A percentile compares a stretch with the other conserved stretches of the same genome.
Conservation (phyloP, 2,329 filamentous ascomycete genomes). For the Aspergillus brunneoviolaceus region DNA sequence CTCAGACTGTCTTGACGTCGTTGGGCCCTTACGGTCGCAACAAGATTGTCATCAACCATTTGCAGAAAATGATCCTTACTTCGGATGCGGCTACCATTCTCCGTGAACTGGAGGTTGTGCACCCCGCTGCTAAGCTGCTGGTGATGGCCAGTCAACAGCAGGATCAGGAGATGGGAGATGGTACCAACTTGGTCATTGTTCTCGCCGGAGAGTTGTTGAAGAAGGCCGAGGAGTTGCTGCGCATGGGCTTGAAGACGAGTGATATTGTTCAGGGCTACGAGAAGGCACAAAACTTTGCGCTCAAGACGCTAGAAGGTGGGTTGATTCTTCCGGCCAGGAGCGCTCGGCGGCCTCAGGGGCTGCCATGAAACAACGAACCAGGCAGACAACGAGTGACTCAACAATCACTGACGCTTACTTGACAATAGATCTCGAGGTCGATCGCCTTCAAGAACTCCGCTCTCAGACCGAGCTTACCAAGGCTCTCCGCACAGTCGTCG, state of each 20-base stretch:
- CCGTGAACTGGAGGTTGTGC: slow-evolving; percentile 94
- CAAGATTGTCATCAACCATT: slow-evolving; percentile 99
- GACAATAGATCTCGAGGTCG: slow-evolving; percentile 71
- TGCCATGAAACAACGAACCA: neutral
- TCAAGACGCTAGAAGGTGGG: slow-evolving; percentile 74
- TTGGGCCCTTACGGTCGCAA: slow-evolving; percentile 96
- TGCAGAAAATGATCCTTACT: slow-evolving; percentile 99
- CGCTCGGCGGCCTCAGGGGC: slow-evolving; percentile 8
- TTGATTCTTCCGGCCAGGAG: slow-evolving; percentile 5
- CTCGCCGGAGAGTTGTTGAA: slow-evolving; percentile 91
- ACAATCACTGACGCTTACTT: neutral
- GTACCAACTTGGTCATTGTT: slow-evolving; percentile 95
- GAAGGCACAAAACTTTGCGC: slow-evolving; percentile 83
- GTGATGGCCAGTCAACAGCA: slow-evolving; percentile 99
- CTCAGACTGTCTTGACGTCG: slow-evolving; percentile 94
- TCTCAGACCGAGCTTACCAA: slow-evolving; percentile 85
- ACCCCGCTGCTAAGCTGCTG: slow-evolving; percentile 93
- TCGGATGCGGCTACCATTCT: slow-evolving; percentile 97
- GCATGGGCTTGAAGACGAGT: slow-evolving; percentile 97
- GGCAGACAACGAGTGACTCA: neutral
- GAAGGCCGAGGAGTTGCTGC: slow-evolving; percentile 94
- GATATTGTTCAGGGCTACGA: slow-evolving; percentile 97
- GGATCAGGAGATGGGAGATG: slow-evolving; percentile 98
- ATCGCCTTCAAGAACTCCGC: slow-evolving; percentile 82
- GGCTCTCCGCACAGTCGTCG: slow-evolving; percentile 91